Conservation (phyloP, 1,284 basidiomycete genomes). For the Ceratobasidium sp. region DNA sequence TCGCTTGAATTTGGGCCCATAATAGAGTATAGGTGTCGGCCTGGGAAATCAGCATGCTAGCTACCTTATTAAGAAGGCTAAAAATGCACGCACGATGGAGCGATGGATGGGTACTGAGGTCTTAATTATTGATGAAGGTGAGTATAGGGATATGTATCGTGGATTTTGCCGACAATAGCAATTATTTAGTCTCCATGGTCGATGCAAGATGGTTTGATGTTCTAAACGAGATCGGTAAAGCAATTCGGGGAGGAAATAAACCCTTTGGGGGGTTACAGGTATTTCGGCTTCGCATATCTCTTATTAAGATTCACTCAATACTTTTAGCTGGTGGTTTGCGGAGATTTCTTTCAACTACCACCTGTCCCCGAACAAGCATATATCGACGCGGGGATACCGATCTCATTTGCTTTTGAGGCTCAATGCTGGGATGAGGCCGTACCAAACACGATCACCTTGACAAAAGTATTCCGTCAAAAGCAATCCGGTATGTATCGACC, state of each 20-base stretch:
- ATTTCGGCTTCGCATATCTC: conserved; percentile 36
- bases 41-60: conserved; percentile 18
- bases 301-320: conserved; percentile 38
- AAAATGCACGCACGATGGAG: conserved; percentile 52
- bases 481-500: conserved; percentile 41
- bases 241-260: conserved; percentile 71
- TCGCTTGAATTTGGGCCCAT: not conserved
- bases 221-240: conserved; percentile 75
- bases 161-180: no score
- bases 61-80: conserved; percentile 15
- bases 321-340: conserved; percentile 81
- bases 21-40: conserved; percentile 4
- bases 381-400: conserved; percentile 50
- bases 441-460: conserved; percentile 71
- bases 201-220: conserved; percentile 95
- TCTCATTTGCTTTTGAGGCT: conserved; percentile 88
- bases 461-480: conserved; percentile 73
- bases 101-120: conserved; percentile 85
- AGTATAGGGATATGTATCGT: not conserved
- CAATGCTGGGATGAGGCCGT: conserved; percentile 75
- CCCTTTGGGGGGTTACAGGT: conserved; percentile 98
- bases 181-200: conserved; percentile 90
- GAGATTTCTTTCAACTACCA: conserved; percentile 96
- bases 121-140: conserved; percentile 95
- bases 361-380: conserved; percentile 77